Evolutionary conservation across 2,329 filamentous ascomycete species (phyloP), one percentile per base, ranked within the genome.

Genomic region (Neospermospora avenae): DNA sequence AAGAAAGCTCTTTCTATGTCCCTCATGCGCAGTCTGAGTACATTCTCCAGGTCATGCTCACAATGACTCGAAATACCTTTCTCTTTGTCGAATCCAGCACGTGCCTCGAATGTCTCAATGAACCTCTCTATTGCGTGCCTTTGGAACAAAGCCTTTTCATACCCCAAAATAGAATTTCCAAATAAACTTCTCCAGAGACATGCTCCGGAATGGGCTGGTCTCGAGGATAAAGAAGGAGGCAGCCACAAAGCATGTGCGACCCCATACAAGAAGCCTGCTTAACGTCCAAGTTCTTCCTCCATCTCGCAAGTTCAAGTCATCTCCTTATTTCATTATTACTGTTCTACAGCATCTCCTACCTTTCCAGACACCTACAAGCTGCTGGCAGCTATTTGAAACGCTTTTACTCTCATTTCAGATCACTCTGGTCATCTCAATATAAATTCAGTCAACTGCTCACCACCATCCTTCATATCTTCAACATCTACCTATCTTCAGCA

Each of bases 321-420:
- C 34, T 52, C 35, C 8, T 55, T 51, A 24, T 59, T 51, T 48
- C 42, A 42, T 54, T 31, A 31, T 31, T 10, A 31, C 28, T 6
- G 28, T 31, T 55, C 31, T 44, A 31, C 52, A 48, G 24, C 48
- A 51, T 42, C 35, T 56, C 39, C 42, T 51, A 60, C 61, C 48
- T 57, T 45, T 55, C 24, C 58, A 42, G 48, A 56, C 55, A 52
- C 48, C 37, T n/a, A 28, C n/a, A 28, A 41, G 65, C 66, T 68
- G 66, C 66, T 65, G 66, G 66, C 66, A 67, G 63, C 66, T 61
- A 31, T 63, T 31, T 63, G 57, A 57, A 62, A 65, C 48, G 57
- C 28, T 11, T 35, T 58, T 53, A 48, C 44, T 58, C 55, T 44
- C 52, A 39, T 54, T n/a, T n/a, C n/a, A n/a, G n/a, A n/a, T n/a